Base-by-base conservation (phyloP, 2,329 filamentous ascomycete genomes). In the Pezicula neosporulosa region DNA sequence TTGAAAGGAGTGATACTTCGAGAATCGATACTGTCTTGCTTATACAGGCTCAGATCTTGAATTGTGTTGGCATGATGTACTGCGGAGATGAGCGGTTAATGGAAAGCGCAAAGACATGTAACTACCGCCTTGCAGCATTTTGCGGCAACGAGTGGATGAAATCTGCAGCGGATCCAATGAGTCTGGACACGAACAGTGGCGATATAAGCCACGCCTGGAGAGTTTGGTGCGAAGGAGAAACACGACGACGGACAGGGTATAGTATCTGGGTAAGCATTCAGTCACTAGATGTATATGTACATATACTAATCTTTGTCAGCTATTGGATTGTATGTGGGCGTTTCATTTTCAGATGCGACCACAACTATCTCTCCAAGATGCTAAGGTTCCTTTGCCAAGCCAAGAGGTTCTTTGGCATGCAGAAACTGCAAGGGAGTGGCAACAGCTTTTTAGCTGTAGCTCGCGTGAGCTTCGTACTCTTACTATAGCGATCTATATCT, bases 331-430 rank as follows among this genome's bases (percentile, higher is more conserved):
- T 53, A 72, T 72, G 53, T 62, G 63, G 58, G 67, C 62, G 45
- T 73, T 70, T 59, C 65, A 69, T 44, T 69, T 66, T 54, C 66
- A 68, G 49, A 63, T 56, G 47, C 65, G 65, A 30, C 66, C 66
- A 37, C 56, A 64, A n/a, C 57, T 70, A 16, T 68, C 62, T 28
- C 62, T 75, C 38, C 68, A 72, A 33, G 72, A 74, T 56, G 69
- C 64, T n/a, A 68, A 64, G 55, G 64, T 59, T 7, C 60, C 67
- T 9, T 56, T 75, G 7, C 72, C 72, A 13, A 70, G 68, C 16
- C 64, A 69, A 49, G 72, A 75, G 54, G 65, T 57, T 4, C 47
- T 70, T 15, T 75, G 72, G 72, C 64, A 72, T 46, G 69, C 69
- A 37, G 50, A 58, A 4, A 65, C 67, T 1, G 63, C 55, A 12